Evolutionary conservation across 1,139 yeast species (phyloP), one percentile per base, ranked within the genome.

Genomic region (Candida albicans): DNA sequence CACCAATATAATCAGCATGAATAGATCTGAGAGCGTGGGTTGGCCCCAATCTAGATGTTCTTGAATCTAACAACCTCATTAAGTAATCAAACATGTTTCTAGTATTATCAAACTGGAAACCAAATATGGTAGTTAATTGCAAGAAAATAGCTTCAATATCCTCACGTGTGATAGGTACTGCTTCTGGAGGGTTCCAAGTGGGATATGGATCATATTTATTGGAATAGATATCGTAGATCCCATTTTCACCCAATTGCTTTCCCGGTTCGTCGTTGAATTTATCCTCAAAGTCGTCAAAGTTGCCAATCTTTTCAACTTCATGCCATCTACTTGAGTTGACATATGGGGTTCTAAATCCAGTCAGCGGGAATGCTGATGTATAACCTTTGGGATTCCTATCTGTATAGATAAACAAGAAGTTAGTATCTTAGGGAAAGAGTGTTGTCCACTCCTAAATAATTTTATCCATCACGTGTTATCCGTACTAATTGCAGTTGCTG

Each of bases 1-100:
- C 98, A 35, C 98, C 98, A 58, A 93, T 81, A 56, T 84, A 84
- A 46, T 85, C 87, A 0, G 84, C 87, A 62, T 85, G 90, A 37
- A 84, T 54, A 0, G 87, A 73, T 37, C 70, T 61, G 44, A 85
- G 65, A 0, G 91, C 89, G 38, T 65, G 69, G 1, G 51, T 53
- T 0, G 87, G 77, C 0, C 74, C 70, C 66, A 81, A 73, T 51
- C 91, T 68, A n/a, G 87, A 76, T 1, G 88, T 78, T 51, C 91
- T 68, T 0, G 90, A 84, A 55, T 85, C 91, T 61, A 95, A 77
- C 57, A 91, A 75, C 26, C 88, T 81, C 97, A 95, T 87, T 65
- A 93, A 84, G 67, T 89, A 95, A 64, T 95, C 99, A 61, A 68
- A 80, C 81, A 84, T 82, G 56, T 85, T 85, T 44, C 73, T 75